phyloP scores from a whole-genome alignment of 139 green algal species.

The Deuterostichococcus epilithicus region DNA sequence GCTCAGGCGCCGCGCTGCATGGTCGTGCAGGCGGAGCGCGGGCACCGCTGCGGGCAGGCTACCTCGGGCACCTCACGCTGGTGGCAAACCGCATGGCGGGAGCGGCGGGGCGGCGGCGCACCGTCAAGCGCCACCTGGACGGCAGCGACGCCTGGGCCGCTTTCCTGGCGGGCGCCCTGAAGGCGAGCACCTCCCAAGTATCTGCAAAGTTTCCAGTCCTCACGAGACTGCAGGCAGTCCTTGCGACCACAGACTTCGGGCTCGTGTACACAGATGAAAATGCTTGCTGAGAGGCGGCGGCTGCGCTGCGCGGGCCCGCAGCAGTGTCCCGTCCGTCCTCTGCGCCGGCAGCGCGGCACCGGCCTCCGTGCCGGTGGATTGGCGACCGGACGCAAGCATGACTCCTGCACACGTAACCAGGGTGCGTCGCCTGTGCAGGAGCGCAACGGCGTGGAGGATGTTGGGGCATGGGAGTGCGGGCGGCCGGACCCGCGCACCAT shows the following conservation, averaged over 20 bases:
- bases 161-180: background rate
- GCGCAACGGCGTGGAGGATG: background rate
- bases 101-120: slow-evolving; percentile 8
- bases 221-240: background rate
- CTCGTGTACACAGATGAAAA: too few species aligned
- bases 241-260: too few species aligned
- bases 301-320: too few species aligned
- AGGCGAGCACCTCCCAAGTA: too few species aligned
- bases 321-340: too few species aligned
- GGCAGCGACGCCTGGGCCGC: background rate
- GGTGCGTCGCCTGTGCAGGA: background rate
- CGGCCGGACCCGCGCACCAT: background rate
- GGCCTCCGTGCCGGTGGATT: too few species aligned
- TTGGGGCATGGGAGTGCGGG: background rate
- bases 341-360: too few species aligned
- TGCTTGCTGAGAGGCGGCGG: too few species aligned
- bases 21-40: background rate
- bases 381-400: too few species aligned
- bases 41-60: slow-evolving; percentile 63
- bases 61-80: slow-evolving; percentile 79
- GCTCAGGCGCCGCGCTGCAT: too few species aligned
- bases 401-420: too few species aligned
- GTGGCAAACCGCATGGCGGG: slow-evolving; percentile 52
- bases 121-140: slow-evolving; percentile 34
- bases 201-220: background rate